Base-by-base conservation (phyloP, 2,329 filamentous ascomycete genomes). In the Cytospora mali region DNA sequence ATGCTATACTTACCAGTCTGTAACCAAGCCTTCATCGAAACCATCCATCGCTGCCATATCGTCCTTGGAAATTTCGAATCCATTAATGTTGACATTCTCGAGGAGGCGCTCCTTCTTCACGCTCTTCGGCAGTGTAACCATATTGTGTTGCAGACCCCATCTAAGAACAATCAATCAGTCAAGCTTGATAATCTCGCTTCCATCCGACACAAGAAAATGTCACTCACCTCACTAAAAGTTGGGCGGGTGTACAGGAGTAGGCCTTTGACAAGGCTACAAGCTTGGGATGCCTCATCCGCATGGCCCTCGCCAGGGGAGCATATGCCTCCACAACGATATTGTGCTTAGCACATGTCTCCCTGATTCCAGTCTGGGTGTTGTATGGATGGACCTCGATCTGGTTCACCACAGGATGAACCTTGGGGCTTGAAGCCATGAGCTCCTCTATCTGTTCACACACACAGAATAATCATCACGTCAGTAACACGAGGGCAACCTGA, bases 301-400 rank as follows among this genome's bases (percentile, higher is more conserved):
- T 79, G 0, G 85, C 90, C 56, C 89, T 82, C 3, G 87, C 91
- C 3, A 95, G 82, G 6, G 92, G 92, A 7, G 90, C 90, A 68
- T 95, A 96, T 0, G 92, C 91, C 75, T 95, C 87, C 1, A 95
- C 81, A 0, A 88, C 76, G 62, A 95, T 93, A 42, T 79, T 77
- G 66, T 93, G 79, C 64, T 84, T 77, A 62, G 84, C 80, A 70
- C 91, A 91, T 68, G 85, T 87, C 14, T 82, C 80, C 0, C 86
- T 83, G 66, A 95, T 92, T 42, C 82, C 80, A 0, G 79, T 80
- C 58, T 88, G 85, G 1, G 89, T 92, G 73, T 93, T 92, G 82
- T 94, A 95, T 0, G 90, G 91, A 66, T 94, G 90, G 1, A 93
- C 83, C 73, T 94, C 89, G 69, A 93, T 88, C 76, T 95, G 91